phyloP scores from a whole-genome alignment of 345 rosid genomes.

The Abelmoschus esculentus region DNA sequence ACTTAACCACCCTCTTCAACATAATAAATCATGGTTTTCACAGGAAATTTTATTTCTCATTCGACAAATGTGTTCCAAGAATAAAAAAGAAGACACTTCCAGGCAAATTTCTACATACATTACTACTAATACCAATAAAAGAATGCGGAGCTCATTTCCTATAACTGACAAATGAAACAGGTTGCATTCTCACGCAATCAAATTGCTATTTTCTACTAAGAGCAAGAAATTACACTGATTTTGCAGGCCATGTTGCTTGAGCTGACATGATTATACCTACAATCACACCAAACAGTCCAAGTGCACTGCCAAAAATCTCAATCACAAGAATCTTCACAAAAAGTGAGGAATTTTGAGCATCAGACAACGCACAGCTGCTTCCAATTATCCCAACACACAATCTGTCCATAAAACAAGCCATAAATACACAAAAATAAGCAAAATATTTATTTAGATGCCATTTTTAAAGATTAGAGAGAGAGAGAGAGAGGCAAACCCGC shows the following conservation, averaged over 20 bases:
- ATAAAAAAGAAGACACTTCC: neutral
- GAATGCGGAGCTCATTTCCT: neutral
- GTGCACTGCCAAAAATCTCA: conserved; percentile 97
- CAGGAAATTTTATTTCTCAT: neutral
- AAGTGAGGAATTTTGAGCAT: conserved; percentile 93
- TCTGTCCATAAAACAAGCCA: conserved; percentile 31
- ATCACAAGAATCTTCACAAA: conserved; percentile 98
- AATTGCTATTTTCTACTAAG: conserved; percentile 4
- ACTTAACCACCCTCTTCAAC: neutral
- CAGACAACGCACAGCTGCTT: conserved; percentile 95
- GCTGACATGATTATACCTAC: conserved; percentile 99
- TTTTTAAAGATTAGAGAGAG: conserved; percentile 8
- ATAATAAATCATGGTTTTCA: neutral
- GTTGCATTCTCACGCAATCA: neutral
- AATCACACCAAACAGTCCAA: conserved; percentile 95
- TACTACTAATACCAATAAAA: neutral
- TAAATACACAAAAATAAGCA: neutral
- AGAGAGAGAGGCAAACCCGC: conserved; percentile 59
- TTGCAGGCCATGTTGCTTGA: conserved; percentile 96
- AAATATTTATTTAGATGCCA: neutral
- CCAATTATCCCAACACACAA: conserved; percentile 96
- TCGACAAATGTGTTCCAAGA: conserved; percentile 7
- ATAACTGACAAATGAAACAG: neutral
- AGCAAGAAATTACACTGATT: conserved; percentile 23
- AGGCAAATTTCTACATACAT: conserved; percentile 12